phyloP scores from a whole-genome alignment of 2,329 filamentous ascomycete species.

The Microcyclospora pomicola region DNA sequence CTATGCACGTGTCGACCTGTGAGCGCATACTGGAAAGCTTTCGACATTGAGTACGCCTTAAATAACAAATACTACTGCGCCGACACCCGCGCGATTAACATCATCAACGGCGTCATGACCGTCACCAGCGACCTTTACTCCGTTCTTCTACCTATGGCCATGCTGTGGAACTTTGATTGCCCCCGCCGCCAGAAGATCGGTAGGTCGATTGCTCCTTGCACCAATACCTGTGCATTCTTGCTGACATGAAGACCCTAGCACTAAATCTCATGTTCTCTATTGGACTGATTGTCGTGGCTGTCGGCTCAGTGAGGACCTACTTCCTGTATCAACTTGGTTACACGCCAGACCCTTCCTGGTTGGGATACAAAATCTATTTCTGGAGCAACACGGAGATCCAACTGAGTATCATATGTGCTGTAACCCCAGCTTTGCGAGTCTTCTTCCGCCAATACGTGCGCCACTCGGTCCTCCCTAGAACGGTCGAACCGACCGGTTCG shows the following conservation, averaged over 20 bases:
- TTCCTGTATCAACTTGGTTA: conserved; percentile 14
- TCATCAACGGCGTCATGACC: conserved; percentile 8
- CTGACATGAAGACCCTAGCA: conserved; percentile 25
- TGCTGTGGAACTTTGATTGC: conserved; percentile 27
- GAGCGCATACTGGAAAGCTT: conserved; percentile 11
- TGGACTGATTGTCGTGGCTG: conserved; percentile 17
- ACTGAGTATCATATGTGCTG: conserved; percentile 20
- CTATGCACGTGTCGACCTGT: conserved; percentile 8
- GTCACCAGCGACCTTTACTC: conserved; percentile 11
- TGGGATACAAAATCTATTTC: conserved; percentile 14
- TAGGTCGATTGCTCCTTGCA: conserved; percentile 13
- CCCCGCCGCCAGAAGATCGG: conserved; percentile 23
- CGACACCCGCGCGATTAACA: conserved; percentile 19
- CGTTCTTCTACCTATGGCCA: conserved; percentile 18
- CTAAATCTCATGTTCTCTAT: conserved; percentile 19
- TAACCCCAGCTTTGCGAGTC: conserved; percentile 16
- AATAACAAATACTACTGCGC: conserved; percentile 12
- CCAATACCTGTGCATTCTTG: conserved; percentile 28
- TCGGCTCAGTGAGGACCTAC: conserved; percentile 20
- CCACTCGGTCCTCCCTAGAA: no score
- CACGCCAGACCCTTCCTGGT: conserved; percentile 20
- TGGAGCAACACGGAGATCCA: conserved; percentile 18
- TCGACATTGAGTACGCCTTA: conserved; percentile 6
- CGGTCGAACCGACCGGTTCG: no score
- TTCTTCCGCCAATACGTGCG: conserved; percentile 17